A percentile compares a stretch with the other conserved stretches of the same genome.
Conservation (phyloP, 306 rosid genomes). For the Cucumis melo region DNA sequence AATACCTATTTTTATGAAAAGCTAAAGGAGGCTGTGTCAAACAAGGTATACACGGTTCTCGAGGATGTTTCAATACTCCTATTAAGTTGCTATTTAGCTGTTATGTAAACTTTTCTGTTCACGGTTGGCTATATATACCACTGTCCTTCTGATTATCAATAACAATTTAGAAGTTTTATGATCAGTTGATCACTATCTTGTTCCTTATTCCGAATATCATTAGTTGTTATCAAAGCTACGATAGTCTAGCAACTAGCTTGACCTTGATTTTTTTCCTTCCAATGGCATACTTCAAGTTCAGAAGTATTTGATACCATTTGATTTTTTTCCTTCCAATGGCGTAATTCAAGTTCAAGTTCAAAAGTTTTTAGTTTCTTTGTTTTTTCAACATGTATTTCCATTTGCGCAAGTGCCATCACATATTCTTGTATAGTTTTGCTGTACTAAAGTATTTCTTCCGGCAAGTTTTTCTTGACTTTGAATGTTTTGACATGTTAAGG, state of each 20-base stretch:
- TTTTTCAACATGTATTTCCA: neutral
- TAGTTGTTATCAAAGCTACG: neutral
- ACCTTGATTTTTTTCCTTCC: neutral
- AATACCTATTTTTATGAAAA: constrained; percentile 85
- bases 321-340: too few species aligned
- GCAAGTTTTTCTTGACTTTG: constrained; percentile 11
- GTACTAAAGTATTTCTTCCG: neutral
- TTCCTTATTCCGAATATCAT: neutral
- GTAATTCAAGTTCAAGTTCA: too few species aligned
- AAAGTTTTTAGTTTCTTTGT: neutral
- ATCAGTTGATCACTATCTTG: neutral
- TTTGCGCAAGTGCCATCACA: neutral
- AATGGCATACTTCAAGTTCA: neutral
- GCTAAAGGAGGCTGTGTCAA: constrained; percentile 70
- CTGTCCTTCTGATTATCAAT: neutral
- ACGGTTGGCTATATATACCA: neutral
- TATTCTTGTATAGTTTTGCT: neutral
- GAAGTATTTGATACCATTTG: too few species aligned
- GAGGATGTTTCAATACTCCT: neutral
- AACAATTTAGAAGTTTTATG: neutral
- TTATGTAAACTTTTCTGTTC: neutral
- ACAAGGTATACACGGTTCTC: constrained; percentile 36
- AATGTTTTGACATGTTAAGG: constrained; percentile 33
- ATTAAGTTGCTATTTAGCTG: neutral
- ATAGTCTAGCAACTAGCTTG: neutral